Base-by-base conservation (phyloP, 768 basidiomycete genomes). In the Pleurotus salmoneostramineus region DNA sequence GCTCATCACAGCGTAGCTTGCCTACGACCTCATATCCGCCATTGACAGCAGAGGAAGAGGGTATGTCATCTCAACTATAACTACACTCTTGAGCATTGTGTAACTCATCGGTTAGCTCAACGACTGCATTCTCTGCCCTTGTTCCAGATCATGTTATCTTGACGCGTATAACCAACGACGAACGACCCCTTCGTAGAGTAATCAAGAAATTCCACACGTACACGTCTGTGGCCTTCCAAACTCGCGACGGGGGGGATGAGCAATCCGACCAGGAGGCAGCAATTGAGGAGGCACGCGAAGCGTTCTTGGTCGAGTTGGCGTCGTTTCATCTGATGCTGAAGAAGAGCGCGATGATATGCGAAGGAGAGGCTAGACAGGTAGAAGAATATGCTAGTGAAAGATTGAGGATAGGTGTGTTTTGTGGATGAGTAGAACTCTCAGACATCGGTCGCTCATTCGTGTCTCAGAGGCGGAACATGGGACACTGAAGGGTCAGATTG, bases 301-400 rank as follows among this genome's bases (percentile, higher is more conserved):
- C 88, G 0, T 89, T 93, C 66, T 68, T 93, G 54, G 77, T 91
- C 32, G 92, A 94, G 69, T 70, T 94, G 15, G 83, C 84, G 48
- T 82, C 88, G 8, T 93, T 93, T 66, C 83, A 89, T 67, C 69
- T 93, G 59, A 71, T 83, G 56, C 73, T 94, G 62, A 83, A 87
- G 74, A 94, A 93, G 72, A 88, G 83, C 62, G 75, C 78, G 36
- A 89, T 93, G 84, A 85, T 91, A 46, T 93, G 90, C 64, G 87
- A 93, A 66, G 93, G 91, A 6, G 92, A 94, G 73, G 81, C 83
- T 54, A 78, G 91, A 64, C 91, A 94, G 72, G 91, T 93, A 0
- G 85, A 91, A 64, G 87, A 92, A 68, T 94, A 94, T 66, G 81
- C 91, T 63, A 76, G 80, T 45, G 90, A 91, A 64, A 81, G 82